Evolutionary conservation across 306 rosid species (phyloP).

Genomic region (Erythrophleum fordii): DNA sequence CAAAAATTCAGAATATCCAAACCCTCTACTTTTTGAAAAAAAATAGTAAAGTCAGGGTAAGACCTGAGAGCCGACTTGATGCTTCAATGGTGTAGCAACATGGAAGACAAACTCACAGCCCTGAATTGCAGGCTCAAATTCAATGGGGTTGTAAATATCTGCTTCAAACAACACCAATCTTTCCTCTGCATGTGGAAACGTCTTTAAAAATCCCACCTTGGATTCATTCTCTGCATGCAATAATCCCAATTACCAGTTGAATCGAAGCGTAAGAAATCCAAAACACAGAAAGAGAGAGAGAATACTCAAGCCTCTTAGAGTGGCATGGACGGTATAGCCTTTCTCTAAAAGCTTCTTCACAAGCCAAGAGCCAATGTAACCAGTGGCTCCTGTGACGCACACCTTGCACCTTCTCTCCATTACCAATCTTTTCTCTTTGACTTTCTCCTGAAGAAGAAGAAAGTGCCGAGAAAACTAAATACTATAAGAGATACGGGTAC

Average conservation of each 20-base stretch:
- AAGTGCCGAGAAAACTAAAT: too few species aligned
- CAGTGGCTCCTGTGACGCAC: constrained; percentile 58
- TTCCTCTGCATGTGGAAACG: constrained; percentile 40
- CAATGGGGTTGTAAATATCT: constrained; percentile 47
- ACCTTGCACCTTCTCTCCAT: constrained; percentile 37
- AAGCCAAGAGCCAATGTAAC: constrained; percentile 49
- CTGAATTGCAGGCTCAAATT: constrained; percentile 40
- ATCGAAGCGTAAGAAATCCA: too few species aligned
- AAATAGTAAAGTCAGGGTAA: too few species aligned
- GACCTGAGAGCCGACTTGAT: constrained; percentile 45
- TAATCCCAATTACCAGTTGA: too few species aligned
- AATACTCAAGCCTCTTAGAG: constrained; percentile 55
- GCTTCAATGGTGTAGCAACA: constrained; percentile 48
- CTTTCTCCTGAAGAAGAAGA: too few species aligned
- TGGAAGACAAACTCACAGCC: constrained; percentile 59
- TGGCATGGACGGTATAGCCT: constrained; percentile 57
- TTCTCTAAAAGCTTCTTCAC: constrained; percentile 47
- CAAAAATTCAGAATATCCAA: too few species aligned
- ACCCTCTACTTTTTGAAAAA: too few species aligned
- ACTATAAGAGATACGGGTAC: too few species aligned
- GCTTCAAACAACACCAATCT: constrained; percentile 48
- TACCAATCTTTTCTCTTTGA: too few species aligned
- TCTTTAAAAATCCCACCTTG: constrained; percentile 46
- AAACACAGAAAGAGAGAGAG: neutral
- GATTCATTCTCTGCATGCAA: constrained; percentile 50